Base-by-base conservation (phyloP, 805 yeast species). In the Candida morakotiae region DNA sequence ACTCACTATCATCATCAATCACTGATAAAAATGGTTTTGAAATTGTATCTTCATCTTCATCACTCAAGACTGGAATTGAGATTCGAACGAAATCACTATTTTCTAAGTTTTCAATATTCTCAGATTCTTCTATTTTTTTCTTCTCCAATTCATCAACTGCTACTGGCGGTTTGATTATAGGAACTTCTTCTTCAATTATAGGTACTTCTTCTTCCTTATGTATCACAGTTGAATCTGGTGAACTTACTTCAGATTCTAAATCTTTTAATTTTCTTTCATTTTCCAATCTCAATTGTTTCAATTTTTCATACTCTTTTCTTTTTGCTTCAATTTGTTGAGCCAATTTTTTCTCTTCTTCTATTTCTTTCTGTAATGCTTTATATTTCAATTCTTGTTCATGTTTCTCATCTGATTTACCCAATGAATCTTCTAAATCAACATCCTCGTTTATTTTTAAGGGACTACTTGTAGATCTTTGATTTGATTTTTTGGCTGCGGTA, bases 291-390 rank as follows among this genome's bases (percentile, higher is more conserved):
- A 11, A 9, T 20, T 21, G 21, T 31, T 56, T 58, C 44, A 66
- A 53, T 22, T 51, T 46, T 41, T 64, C 67, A 41, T 57, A 64
- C 37, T 64, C 68, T 21, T 57, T 45, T 25, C 65, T 61, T 41
- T 60, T 58, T 14, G 44, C 40, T 45, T 70, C 76, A 35, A 69
- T 46, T 39, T 64, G 58, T 28, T 55, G 56, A 17, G 69, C 68
- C 37, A 59, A 41, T 14, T 49, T 52, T 48, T 60, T 61, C 44
- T 73, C 75, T 39, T 62, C 47, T 31, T 57, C 64, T 15, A 69
- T 53, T 45, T 69, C 61, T 37, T 55, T 45, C 39, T 62, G 58
- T 19, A 67, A 48, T 28, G 42, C 56, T 39, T 52, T 45, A 32
- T 52, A 44, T 31, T 55, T 58, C 37, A 48, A 40, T 34, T 56